These are phyloP conservation scores for Termitomyces sp. DNA, from an alignment of 768 basidiomycete genomes.

Conservation along the genomic window DNA sequence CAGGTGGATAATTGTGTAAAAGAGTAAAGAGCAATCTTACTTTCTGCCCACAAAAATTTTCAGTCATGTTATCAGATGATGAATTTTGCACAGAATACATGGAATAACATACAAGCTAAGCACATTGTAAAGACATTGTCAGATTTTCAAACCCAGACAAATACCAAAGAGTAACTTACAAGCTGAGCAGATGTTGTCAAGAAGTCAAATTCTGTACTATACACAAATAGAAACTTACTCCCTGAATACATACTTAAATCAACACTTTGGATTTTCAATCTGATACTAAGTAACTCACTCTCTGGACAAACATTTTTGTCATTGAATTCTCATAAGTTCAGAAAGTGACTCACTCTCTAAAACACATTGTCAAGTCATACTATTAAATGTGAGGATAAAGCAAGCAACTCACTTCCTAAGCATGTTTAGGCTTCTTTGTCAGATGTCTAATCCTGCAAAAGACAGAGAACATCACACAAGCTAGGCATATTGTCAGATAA, in stretches of 20 bases:
- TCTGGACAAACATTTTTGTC: no score
- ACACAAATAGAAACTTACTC: not conserved
- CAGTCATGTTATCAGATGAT: not conserved
- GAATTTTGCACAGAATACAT: not conserved
- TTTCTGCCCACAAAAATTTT: not conserved
- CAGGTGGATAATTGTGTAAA: not conserved
- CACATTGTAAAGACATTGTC: not conserved
- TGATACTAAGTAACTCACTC: no score
- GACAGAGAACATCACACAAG: not conserved
- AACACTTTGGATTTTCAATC: no score
- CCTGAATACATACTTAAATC: not conserved
- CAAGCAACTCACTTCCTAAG: no score
- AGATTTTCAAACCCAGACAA: not conserved
- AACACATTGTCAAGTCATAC: no score
- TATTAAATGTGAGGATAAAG: no score
- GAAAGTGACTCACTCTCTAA: no score
- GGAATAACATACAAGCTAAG: not conserved
- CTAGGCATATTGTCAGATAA: not conserved
- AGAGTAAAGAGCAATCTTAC: not conserved
- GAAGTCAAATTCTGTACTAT: not conserved
- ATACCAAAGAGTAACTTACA: not conserved
- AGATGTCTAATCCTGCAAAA: no score
- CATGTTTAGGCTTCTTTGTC: not conserved
- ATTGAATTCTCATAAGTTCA: no score
- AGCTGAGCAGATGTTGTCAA: not conserved